Conservation (phyloP, 2,329 filamentous ascomycete genomes). For the Chaetomium olivaceum region DNA sequence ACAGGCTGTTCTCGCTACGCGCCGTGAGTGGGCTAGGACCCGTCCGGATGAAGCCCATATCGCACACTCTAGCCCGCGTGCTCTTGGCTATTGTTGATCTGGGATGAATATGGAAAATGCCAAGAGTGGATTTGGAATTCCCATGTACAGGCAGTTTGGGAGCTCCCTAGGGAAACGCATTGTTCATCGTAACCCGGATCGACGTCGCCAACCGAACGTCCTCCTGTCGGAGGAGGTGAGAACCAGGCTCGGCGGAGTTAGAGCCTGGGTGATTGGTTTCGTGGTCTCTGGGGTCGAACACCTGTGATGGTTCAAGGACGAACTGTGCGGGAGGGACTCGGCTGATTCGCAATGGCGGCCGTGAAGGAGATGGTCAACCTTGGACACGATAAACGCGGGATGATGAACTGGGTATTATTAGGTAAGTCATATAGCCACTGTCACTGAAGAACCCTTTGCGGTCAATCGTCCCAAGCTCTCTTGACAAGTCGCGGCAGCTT, state of each 20-base stretch:
- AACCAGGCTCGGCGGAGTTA: background rate
- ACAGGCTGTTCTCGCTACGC: background rate
- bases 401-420: background rate
- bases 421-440: background rate
- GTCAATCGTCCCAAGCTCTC: no score
- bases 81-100: background rate
- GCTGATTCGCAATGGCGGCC: background rate
- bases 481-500: no score
- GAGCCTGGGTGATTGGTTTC: background rate
- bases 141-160: background rate
- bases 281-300: background rate
- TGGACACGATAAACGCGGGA: background rate
- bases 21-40: background rate
- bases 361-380: background rate
- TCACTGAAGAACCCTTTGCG: background rate
- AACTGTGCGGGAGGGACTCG: background rate
- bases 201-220: background rate
- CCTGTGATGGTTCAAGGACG: background rate
- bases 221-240: background rate
- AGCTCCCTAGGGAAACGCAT: background rate
- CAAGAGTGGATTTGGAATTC: conserved; percentile 20
- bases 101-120: background rate
- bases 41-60: background rate
- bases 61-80: background rate
- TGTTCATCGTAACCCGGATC: background rate